phyloP scores from a whole-genome alignment of 495 filamentous ascomycete species.

The Hyaloscypha hepaticicola region DNA sequence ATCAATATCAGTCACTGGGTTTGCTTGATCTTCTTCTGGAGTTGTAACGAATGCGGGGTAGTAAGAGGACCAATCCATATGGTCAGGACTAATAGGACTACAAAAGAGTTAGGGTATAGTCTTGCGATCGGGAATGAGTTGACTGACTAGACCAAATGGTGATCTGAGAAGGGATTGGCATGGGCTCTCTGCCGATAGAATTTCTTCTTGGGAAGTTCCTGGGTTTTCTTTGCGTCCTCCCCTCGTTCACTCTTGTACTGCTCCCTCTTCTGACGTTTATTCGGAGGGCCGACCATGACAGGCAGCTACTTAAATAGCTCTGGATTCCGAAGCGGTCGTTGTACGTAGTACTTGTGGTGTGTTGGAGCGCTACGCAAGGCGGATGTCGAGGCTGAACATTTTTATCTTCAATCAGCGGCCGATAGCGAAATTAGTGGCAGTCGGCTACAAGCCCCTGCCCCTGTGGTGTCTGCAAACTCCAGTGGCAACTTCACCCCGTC shows the following conservation, averaged over 20 bases:
- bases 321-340: not conserved
- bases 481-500: no score
- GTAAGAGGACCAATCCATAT: slow-evolving; percentile 87
- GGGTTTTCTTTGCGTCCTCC: slow-evolving; percentile 37
- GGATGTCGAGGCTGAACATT: slow-evolving; percentile 23
- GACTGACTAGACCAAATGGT: slow-evolving; percentile 81
- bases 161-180: slow-evolving; percentile 96
- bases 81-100: slow-evolving; percentile 76
- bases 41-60: slow-evolving; percentile 68
- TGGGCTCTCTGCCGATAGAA: slow-evolving; percentile 96
- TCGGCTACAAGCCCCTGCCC: not conserved
- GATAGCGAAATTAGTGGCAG: not conserved
- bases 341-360: not conserved
- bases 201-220: slow-evolving; percentile 78
- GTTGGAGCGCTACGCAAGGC: no score
- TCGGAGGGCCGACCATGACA: slow-evolving; percentile 52
- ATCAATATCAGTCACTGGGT: slow-evolving; percentile 35
- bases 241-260: slow-evolving; percentile 60
- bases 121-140: not conserved
- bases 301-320: not conserved
- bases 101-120: slow-evolving; percentile 1
- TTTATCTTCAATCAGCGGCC: not conserved
- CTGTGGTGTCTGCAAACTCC: not conserved
- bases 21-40: slow-evolving; percentile 21
- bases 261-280: slow-evolving; percentile 72